phyloP scores from a whole-genome alignment of 345 rosid genomes.

The Streptanthus diversifolius region DNA sequence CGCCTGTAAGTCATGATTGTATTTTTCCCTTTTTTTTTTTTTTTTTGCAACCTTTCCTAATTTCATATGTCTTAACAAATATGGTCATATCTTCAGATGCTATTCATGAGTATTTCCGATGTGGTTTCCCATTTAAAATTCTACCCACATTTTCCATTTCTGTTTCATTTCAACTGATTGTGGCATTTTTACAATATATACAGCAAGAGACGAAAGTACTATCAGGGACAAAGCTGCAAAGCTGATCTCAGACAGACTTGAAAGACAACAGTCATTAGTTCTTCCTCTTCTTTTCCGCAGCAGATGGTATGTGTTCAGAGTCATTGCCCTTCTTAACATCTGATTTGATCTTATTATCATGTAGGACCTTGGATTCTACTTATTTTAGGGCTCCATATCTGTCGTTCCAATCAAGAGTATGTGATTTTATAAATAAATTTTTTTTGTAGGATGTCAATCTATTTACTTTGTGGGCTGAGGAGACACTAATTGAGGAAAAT shows the following conservation, averaged over 20 bases:
- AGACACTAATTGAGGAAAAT: conserved; percentile 68
- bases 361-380: background rate
- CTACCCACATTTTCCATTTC: background rate
- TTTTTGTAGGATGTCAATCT: conserved; percentile 61
- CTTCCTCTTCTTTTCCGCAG: conserved; percentile 61
- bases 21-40: background rate
- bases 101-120: background rate
- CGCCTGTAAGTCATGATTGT: conserved; percentile 56
- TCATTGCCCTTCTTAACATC: background rate
- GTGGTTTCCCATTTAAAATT: background rate
- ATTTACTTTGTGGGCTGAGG: conserved; percentile 92
- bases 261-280: conserved; percentile 53
- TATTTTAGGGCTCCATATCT: background rate
- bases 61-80: background rate
- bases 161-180: background rate
- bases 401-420: background rate
- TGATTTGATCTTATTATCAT: background rate
- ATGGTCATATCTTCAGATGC: background rate
- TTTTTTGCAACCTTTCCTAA: background rate
- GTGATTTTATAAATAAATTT: conserved; percentile 7
- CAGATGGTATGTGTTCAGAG: conserved; percentile 53
- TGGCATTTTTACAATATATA: conserved; percentile 51
- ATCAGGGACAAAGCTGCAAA: conserved; percentile 49
- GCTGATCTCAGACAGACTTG: conserved; percentile 82
- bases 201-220: conserved; percentile 41